A percentile compares a stretch with the other conserved stretches of the same genome.
These are phyloP conservation scores for Athelia sp. DNA, from an alignment of 1,284 basidiomycete species.

Conservation along the genomic window DNA sequence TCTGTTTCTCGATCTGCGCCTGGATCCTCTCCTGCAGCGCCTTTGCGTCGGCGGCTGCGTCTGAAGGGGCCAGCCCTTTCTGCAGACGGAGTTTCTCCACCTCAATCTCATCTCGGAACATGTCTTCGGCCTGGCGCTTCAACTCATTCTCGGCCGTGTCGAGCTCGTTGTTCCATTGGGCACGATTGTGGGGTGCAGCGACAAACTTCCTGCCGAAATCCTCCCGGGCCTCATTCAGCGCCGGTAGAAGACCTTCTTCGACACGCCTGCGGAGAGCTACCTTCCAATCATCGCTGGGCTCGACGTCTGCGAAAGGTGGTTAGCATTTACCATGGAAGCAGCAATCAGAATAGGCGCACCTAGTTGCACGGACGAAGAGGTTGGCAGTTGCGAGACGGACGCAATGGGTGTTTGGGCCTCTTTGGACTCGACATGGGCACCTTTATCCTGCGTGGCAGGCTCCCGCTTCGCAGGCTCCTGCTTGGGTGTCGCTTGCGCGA, in stretches of 20 bases:
- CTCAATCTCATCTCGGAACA: conserved; percentile 33
- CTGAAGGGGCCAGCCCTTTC: conserved; percentile 25
- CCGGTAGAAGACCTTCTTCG: not conserved
- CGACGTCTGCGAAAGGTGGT: conserved; percentile 27
- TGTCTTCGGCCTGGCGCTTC: conserved; percentile 31
- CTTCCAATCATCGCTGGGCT: conserved; percentile 54
- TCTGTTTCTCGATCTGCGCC: conserved; percentile 24
- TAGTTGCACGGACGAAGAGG: too few relatives aligned
- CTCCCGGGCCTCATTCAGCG: not conserved
- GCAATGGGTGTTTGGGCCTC: not conserved
- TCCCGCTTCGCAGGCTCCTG: too few relatives aligned
- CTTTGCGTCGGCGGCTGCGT: conserved; percentile 32
- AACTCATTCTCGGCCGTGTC: conserved; percentile 33
- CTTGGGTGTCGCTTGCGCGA: too few relatives aligned
- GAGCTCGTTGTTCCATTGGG: conserved; percentile 32
- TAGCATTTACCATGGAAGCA: conserved; percentile 9
- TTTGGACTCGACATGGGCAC: too few relatives aligned
- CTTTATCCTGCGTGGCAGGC: too few relatives aligned
- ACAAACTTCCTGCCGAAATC: conserved; percentile 31
- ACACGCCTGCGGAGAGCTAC: conserved; percentile 6
- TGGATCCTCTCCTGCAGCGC: conserved; percentile 39
- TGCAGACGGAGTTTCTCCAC: conserved; percentile 41
- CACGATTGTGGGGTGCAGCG: conserved; percentile 24
- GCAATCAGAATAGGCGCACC: conserved; percentile 13
- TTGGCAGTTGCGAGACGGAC: conserved; percentile 10